These are phyloP conservation scores for Fusarium secorum DNA, from an alignment of 2,329 filamentous ascomycete species.

Conservation along the genomic window DNA sequence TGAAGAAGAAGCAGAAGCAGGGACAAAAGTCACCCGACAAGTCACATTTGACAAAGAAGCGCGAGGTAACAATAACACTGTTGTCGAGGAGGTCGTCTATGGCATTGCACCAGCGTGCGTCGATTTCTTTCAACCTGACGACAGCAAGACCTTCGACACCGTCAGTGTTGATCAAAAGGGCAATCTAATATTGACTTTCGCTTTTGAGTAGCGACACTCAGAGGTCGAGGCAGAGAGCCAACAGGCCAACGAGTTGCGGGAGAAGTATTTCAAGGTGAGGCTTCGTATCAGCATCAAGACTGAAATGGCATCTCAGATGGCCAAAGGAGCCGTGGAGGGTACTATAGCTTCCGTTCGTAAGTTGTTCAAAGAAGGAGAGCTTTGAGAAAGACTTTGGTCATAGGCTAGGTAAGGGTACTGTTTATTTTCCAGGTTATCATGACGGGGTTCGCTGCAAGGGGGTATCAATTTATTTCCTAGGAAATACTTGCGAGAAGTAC, in stretches of 20 bases:
- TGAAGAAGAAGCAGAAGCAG: slow-evolving; percentile 31
- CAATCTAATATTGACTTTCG: slow-evolving; percentile 47
- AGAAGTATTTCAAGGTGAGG: slow-evolving; percentile 33
- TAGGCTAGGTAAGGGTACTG: fast-evolving
- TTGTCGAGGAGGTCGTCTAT: slow-evolving; percentile 44
- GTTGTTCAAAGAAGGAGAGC: slow-evolving; percentile 11
- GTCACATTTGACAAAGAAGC: slow-evolving; percentile 39
- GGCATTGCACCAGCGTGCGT: slow-evolving; percentile 46
- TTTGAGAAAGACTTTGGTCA: not conserved
- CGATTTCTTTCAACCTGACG: slow-evolving; percentile 48
- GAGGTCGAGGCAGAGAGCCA: slow-evolving; percentile 41
- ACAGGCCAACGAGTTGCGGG: slow-evolving; percentile 37
- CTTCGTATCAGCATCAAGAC: not conserved
- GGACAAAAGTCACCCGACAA: slow-evolving; percentile 40
- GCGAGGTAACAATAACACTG: not conserved
- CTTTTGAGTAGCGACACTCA: slow-evolving; percentile 48
- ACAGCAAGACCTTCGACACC: slow-evolving; percentile 48
- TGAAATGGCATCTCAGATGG: not conserved
- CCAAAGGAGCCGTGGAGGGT: slow-evolving; percentile 21
- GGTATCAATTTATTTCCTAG: not conserved
- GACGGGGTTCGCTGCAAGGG: fast-evolving
- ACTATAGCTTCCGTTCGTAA: slow-evolving; percentile 28
- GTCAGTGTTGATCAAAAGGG: slow-evolving; percentile 43
- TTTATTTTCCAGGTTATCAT: fast-evolving
- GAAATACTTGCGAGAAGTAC: fast-evolving